phyloP scores from a whole-genome alignment of 371 early-diverging fungal species.

The Batkoa obscura region DNA sequence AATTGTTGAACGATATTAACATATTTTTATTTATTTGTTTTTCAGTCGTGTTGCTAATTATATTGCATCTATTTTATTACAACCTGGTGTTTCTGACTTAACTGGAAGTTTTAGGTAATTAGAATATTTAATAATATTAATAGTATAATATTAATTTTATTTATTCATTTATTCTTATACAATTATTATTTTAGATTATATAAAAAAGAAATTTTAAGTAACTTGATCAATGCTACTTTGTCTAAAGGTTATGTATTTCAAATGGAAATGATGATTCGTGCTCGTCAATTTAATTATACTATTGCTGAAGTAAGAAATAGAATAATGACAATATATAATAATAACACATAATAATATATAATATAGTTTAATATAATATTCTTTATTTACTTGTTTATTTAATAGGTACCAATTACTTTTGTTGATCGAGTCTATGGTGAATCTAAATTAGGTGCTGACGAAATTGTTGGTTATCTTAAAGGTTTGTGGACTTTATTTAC shows the following conservation, averaged over 20 bases:
- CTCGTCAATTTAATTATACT: constrained; percentile 67
- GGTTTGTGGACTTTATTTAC: constrained; percentile 70
- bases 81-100: constrained; percentile 84
- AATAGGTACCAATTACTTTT: constrained; percentile 80
- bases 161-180: too few relatives aligned
- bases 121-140: not conserved
- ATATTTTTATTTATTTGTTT: too few relatives aligned
- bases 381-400: too few relatives aligned
- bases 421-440: constrained; percentile 95
- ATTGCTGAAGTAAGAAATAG: constrained; percentile 51
- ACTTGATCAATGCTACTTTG: constrained; percentile 66
- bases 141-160: not conserved
- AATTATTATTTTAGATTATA: constrained; percentile 52
- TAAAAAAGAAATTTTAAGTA: constrained; percentile 72
- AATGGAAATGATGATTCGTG: constrained; percentile 99
- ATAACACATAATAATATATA: too few relatives aligned
- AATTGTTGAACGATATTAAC: not conserved
- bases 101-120: constrained; percentile 85
- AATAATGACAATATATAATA: too few relatives aligned
- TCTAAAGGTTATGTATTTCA: constrained; percentile 98
- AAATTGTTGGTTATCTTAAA: constrained; percentile 82
- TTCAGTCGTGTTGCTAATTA: constrained; percentile 91
- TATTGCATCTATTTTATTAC: constrained; percentile 77
- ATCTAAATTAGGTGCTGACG: constrained; percentile 84
- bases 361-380: too few relatives aligned